Conservation (phyloP, 139 green algal genomes). For the Gonium pectorale region DNA sequence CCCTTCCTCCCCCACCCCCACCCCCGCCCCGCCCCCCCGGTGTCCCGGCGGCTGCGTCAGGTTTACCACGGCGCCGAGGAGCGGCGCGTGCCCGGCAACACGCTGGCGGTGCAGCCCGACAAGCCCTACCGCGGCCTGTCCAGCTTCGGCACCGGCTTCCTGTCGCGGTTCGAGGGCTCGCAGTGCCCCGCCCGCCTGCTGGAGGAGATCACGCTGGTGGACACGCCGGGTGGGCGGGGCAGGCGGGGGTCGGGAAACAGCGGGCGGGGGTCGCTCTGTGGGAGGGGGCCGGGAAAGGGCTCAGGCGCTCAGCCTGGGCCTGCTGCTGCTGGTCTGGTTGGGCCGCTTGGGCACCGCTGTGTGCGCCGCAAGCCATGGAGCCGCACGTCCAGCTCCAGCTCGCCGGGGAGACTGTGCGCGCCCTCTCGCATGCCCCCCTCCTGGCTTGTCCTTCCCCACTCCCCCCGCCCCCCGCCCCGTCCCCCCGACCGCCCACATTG, state of each 20-base stretch:
- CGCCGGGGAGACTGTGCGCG: too few species aligned
- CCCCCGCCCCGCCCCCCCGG: neutral
- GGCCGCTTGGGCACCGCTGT: too few species aligned
- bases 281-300: too few species aligned
- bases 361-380: too few species aligned
- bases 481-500: too few species aligned
- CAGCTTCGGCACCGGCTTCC: conserved; percentile 88
- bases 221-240: conserved; percentile 82
- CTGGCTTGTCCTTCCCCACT: too few species aligned
- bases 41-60: too few species aligned
- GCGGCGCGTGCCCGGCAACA: conserved; percentile 92
- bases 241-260: neutral
- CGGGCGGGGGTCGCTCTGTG: neutral
- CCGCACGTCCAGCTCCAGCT: too few species aligned
- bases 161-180: conserved; percentile 92
- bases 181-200: conserved; percentile 88
- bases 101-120: conserved; percentile 94
- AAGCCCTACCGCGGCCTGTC: conserved; percentile 86
- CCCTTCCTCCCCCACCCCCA: neutral
- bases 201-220: conserved; percentile 85
- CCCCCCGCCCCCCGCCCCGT: neutral
- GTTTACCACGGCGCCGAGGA: conserved; percentile 47
- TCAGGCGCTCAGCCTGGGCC: too few species aligned
- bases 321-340: too few species aligned
- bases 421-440: too few species aligned